phyloP scores from a whole-genome alignment of 495 filamentous ascomycete species.

The Penicillium dipodomyicola region DNA sequence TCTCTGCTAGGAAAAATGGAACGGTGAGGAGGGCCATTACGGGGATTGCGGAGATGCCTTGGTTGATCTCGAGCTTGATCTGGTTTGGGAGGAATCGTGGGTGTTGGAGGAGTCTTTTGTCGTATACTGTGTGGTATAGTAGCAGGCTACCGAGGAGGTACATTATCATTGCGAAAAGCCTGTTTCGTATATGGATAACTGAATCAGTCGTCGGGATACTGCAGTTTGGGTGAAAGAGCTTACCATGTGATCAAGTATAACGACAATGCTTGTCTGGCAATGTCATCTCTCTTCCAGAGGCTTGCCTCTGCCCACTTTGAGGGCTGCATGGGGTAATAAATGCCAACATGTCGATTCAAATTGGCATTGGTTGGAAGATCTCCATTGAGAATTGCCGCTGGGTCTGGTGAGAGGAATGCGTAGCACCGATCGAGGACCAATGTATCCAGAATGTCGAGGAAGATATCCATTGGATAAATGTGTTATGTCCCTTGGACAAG shows the following conservation, averaged over 20 bases:
- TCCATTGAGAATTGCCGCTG: slow-evolving; percentile 29
- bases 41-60: slow-evolving; percentile 68
- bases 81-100: slow-evolving; percentile 92
- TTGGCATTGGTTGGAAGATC: slow-evolving; percentile 1
- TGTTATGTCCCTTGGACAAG: neutral
- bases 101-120: slow-evolving; percentile 79
- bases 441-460: slow-evolving; percentile 71
- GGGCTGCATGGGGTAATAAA: slow-evolving; percentile 59
- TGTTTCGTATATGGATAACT: slow-evolving; percentile 25
- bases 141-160: slow-evolving; percentile 72
- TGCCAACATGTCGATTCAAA: slow-evolving; percentile 41
- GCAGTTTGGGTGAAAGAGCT: slow-evolving; percentile 10
- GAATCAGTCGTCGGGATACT: neutral
- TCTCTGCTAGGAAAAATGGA: slow-evolving; percentile 76
- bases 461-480: slow-evolving; percentile 58
- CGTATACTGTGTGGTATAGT: slow-evolving; percentile 84
- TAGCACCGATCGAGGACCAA: slow-evolving; percentile 69
- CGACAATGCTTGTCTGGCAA: slow-evolving; percentile 60
- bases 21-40: slow-evolving; percentile 76
- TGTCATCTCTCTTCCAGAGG: slow-evolving; percentile 62
- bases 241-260: slow-evolving; percentile 72
- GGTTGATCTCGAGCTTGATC: slow-evolving; percentile 74
- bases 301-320: slow-evolving; percentile 66
- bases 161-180: slow-evolving; percentile 64
- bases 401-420: slow-evolving; percentile 56